Base-by-base conservation (phyloP, 768 basidiomycete species). In the Suillus subluteus region DNA sequence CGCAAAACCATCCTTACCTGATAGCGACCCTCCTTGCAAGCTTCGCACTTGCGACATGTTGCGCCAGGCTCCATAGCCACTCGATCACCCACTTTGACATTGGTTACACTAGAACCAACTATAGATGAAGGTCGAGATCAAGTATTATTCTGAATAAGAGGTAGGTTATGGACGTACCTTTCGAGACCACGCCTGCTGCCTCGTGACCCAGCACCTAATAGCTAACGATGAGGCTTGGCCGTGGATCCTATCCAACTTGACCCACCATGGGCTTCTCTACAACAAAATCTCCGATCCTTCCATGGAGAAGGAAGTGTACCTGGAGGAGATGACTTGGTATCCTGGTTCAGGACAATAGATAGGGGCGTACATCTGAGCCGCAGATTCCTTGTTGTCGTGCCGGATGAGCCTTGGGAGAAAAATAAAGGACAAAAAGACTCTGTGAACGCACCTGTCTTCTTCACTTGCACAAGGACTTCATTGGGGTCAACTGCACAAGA, bases 21-120 rank as follows among this genome's bases (percentile, higher is more conserved):
- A 77, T 98, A 96, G 58, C 85, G 84, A 11, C 95, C 95, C 56
- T 84, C 79, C 79, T 95, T 94, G 83, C 95, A 97, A 55, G 82
- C 83, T n/a, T 89, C 87, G 76, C 96, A 99, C 61, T 78, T 82
- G 81, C 91, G 83, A 79, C 96, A 98, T 7, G 90, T 90, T 65
- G 89, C 88, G 23, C 96, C 95, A 32, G 96, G 95, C 74, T 99
- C 97, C 75, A 98, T 84, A 32, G 96, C 94, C 59, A 98, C 96
- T 61, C 91, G 87, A 72, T 96, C 94, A 8, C 96, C 96, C 16
- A 85, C 80, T 75, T 91, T 90, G 68, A 96, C 79, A 73, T 89
- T 80, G 73, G 87, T 92, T 63, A 96, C 93, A 46, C 86, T 85
- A 35, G 86, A 76, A 13, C 96, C 95, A 65, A 94, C 94, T 92